Evolutionary conservation across 257 asterid genomes (phyloP).

Genomic region (Coffea canephora): DNA sequence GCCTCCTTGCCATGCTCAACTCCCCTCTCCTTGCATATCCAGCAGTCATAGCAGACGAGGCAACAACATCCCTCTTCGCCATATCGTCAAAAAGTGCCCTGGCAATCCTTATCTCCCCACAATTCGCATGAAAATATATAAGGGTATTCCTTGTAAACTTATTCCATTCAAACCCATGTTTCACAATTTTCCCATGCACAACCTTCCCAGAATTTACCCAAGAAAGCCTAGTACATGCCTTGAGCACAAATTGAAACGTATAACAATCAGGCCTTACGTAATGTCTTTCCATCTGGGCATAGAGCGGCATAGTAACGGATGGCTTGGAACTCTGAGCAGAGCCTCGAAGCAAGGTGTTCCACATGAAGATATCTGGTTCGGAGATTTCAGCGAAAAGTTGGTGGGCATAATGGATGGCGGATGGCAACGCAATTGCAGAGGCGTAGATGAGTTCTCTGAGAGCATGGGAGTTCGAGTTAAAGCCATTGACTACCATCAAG

Average conservation of each 20-base stretch:
- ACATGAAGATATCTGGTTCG: slow-evolving; percentile 60
- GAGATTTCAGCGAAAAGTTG: slow-evolving; percentile 56
- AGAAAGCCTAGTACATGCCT: slow-evolving; percentile 61
- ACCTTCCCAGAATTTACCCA: slow-evolving; percentile 48
- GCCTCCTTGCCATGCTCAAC: slow-evolving; percentile 42
- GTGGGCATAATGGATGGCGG: slow-evolving; percentile 50
- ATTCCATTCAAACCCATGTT: slow-evolving; percentile 64
- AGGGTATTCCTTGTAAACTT: slow-evolving; percentile 58
- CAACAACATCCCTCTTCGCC: slow-evolving; percentile 57
- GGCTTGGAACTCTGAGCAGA: slow-evolving; percentile 76
- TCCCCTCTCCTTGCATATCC: slow-evolving; percentile 69
- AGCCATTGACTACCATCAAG: slow-evolving; percentile 39
- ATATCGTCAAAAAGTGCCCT: slow-evolving; percentile 41
- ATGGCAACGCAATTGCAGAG: slow-evolving; percentile 27
- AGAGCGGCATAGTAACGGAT: slow-evolving; percentile 41
- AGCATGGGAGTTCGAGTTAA: slow-evolving; percentile 33
- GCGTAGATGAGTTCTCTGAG: slow-evolving; percentile 58
- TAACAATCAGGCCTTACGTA: slow-evolving; percentile 44
- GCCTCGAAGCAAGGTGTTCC: slow-evolving; percentile 78
- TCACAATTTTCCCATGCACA: slow-evolving; percentile 59
- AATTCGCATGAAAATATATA: slow-evolving; percentile 65
- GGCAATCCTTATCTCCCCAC: slow-evolving; percentile 56
- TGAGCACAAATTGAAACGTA: slow-evolving; percentile 57
- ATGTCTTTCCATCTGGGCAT: slow-evolving; percentile 38
- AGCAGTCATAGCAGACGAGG: slow-evolving; percentile 77